These are phyloP conservation scores for Solanum lycopersicoides DNA, from an alignment of 257 asterid genomes.

Conservation along the genomic window DNA sequence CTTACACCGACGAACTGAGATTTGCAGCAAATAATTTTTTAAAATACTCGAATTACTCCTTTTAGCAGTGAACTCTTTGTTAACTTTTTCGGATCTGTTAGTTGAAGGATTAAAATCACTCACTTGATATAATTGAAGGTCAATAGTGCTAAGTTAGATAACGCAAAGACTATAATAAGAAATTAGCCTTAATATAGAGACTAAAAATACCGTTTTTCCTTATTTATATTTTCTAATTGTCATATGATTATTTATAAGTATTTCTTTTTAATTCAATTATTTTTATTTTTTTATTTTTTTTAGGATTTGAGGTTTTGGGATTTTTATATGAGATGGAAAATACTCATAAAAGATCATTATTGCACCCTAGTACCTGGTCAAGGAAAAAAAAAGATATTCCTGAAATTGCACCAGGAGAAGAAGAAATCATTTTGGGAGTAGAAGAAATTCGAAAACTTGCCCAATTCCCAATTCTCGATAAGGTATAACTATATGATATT, in stretches of 20 bases:
- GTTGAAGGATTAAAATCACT: no score
- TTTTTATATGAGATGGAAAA: not conserved
- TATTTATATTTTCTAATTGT: not conserved
- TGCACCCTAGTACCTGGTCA: not conserved
- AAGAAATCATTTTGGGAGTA: not conserved
- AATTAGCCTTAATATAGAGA: no score
- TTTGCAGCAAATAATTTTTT: no score
- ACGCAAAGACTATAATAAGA: no score
- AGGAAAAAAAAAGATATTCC: not conserved
- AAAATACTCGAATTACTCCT: no score
- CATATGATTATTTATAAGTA: not conserved
- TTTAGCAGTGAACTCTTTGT: no score
- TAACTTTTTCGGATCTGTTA: no score
- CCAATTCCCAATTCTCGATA: not conserved
- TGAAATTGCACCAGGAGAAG: no score
- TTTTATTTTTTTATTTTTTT: not conserved
- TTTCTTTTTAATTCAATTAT: not conserved
- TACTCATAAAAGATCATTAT: fast-evolving
- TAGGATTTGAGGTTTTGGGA: not conserved
- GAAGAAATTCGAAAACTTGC: not conserved
- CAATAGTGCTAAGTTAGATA: no score
- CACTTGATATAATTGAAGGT: no score
- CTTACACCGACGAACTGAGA: no score
- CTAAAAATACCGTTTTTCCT: no score
- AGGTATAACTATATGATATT: not conserved